Evolutionary conservation across 352 stramenopile genomes (phyloP), one percentile per base, ranked within the genome.

Genomic region (Phytophthora cajani): DNA sequence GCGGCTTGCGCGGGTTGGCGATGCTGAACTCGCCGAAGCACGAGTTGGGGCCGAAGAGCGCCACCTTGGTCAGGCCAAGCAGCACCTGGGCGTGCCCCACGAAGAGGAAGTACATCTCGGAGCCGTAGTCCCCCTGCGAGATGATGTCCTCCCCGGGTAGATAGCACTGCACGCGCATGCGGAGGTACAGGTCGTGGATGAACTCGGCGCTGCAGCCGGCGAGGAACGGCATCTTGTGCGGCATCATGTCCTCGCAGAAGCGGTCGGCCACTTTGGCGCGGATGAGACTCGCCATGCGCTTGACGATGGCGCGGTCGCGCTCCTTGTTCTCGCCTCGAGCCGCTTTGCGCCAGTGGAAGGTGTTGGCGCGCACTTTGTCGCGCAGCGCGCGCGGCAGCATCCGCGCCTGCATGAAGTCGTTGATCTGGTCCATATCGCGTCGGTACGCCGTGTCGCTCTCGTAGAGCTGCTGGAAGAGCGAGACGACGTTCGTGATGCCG

Each of bases 71-170:
- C 58, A 87, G 69, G n/a, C 78, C 85, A 2, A 93, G 62, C 47
- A 93, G 76, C 9, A 91, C 87, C 58, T 93, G 84, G 1, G 89
- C 87, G 51, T 93, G 84, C 9, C 87, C 87, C 3, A 82, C 82
- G 63, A 92, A 92, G 25, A 95, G 71, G 67, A 95, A 95, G 53
- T 87, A 93, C 75, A 95, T 91, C 50, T 95, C 85, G n/a, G 82
- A 83, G 9, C 85, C 87, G 55, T 88, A 91, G 32, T 95, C 87
- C n/a, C 87, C 82, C 44, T 95, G 85, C 5, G 78, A 76, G 56
- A 93, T 90, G 25, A 95, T 92, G 30, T 93, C 83, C 55, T 95
- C 87, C 1, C 87, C 85, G 0, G 87, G 85, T 9, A 93, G 62
- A 58, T 91, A 95, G 50, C 85, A 91, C 44, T 87, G 72, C 2